Conservation (phyloP, 2,329 filamentous ascomycete genomes). For the Penicillium concentricum region DNA sequence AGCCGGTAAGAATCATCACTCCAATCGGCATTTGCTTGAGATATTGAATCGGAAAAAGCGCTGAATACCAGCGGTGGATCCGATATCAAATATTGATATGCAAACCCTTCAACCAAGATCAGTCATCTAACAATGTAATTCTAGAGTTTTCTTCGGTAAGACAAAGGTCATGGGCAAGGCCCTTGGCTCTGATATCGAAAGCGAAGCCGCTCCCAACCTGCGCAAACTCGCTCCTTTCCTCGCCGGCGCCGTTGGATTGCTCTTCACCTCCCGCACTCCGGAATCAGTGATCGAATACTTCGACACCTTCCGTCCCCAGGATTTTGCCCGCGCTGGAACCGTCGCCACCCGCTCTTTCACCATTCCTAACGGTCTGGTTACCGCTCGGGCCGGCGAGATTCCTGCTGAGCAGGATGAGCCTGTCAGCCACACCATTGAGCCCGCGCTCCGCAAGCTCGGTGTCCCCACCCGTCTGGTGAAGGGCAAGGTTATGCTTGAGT, state of each 20-base stretch:
- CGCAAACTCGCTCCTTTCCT: slow-evolving; percentile 68
- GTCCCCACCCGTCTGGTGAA: slow-evolving; percentile 86
- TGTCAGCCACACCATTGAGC: slow-evolving; percentile 84
- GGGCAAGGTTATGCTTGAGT: slow-evolving; percentile 78
- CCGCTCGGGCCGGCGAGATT: slow-evolving; percentile 75
- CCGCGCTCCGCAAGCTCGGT: slow-evolving; percentile 81
- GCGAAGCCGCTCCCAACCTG: slow-evolving; percentile 78
- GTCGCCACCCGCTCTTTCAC: slow-evolving; percentile 71
- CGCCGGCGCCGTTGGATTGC: slow-evolving; percentile 78
- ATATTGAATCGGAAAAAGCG: neutral
- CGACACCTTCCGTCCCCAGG: slow-evolving; percentile 67
- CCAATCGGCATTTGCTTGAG: neutral
- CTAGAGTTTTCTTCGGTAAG: slow-evolving; percentile 95
- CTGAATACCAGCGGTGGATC: slow-evolving; percentile 3
- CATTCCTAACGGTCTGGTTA: slow-evolving; percentile 79
- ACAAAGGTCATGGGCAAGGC: slow-evolving; percentile 98
- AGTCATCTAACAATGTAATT: slow-evolving; percentile 3
- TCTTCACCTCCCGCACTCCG: slow-evolving; percentile 80
- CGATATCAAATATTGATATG: slow-evolving; percentile 2
- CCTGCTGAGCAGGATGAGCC: slow-evolving; percentile 79
- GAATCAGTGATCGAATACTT: slow-evolving; percentile 71
- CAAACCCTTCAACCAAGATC: neutral
- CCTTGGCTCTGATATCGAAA: slow-evolving; percentile 73
- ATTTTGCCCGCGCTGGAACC: slow-evolving; percentile 88
- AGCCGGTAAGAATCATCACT: slow-evolving; percentile 61